A percentile compares a stretch with the other conserved stretches of the same genome.
Evolutionary conservation across 108 stramenopile genomes (phyloP).

Genomic region (Cylindrotheca closterium): DNA sequence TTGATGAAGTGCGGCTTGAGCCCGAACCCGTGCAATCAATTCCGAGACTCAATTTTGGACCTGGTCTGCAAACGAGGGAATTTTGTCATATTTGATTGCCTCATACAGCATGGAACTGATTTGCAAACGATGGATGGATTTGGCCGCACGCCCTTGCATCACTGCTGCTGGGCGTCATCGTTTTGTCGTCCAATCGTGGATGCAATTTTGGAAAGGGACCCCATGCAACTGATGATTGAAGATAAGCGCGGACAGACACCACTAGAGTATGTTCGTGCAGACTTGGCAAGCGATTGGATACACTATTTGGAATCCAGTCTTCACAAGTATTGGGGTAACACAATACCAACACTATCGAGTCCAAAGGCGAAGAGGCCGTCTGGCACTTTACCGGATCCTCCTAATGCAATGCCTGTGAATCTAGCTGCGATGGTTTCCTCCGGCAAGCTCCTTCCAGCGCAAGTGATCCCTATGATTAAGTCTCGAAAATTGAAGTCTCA

Average conservation of each 20-base stretch:
- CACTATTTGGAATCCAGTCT: slow-evolving; percentile 51
- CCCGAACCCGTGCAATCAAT: slow-evolving; percentile 90
- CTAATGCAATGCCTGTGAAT: slow-evolving; percentile 16
- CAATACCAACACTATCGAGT: background rate
- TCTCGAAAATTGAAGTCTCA: too few relatives aligned
- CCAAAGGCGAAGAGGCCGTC: slow-evolving; percentile 20
- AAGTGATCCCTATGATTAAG: slow-evolving; percentile 23
- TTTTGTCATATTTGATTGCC: slow-evolving; percentile 39
- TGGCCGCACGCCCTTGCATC: slow-evolving; percentile 57
- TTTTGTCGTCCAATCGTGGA: slow-evolving; percentile 34
- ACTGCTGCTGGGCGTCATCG: slow-evolving; percentile 43
- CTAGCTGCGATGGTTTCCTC: slow-evolving; percentile 39
- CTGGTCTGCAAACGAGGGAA: slow-evolving; percentile 76
- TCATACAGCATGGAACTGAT: slow-evolving; percentile 58
- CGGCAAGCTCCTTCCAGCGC: slow-evolving; percentile 31
- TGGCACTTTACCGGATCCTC: slow-evolving; percentile 31
- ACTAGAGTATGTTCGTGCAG: slow-evolving; percentile 70
- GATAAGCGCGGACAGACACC: slow-evolving; percentile 80
- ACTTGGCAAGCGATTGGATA: slow-evolving; percentile 67
- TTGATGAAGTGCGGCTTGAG: slow-evolving; percentile 66
- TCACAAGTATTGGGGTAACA: slow-evolving; percentile 52
- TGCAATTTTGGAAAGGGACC: slow-evolving; percentile 50
- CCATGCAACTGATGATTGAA: slow-evolving; percentile 53
- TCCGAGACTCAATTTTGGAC: slow-evolving; percentile 82
- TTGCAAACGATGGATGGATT: slow-evolving; percentile 57